Base-by-base conservation (phyloP, 306 rosid species). In the Sindora glabra region DNA sequence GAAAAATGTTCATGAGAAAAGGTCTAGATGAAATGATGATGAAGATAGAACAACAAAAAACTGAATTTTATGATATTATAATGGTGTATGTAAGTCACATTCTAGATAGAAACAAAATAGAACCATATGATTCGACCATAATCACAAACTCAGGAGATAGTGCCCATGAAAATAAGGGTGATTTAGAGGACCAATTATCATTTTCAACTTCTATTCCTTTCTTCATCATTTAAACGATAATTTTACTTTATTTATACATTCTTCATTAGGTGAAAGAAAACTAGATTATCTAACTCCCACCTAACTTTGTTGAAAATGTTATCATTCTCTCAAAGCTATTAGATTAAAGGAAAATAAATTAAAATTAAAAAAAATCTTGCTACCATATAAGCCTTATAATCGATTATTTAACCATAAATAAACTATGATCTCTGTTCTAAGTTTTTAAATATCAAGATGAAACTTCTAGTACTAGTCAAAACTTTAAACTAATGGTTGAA, bases 401-500 rank as follows among this genome's bases (percentile, higher is more conserved):
- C n/a, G n/a, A n/a, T n/a, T n/a, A n/a, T n/a, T n/a, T n/a, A n/a
- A n/a, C n/a, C n/a, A n/a, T n/a, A n/a, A n/a, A n/a, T n/a, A n/a
- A n/a, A n/a, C n/a, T n/a, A n/a, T n/a, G n/a, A n/a, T n/a, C n/a
- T n/a, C n/a, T n/a, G n/a, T n/a, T n/a, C n/a, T n/a, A n/a, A n/a
- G n/a, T 76, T 77, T 48, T 53, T 72, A 84, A 94, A 59, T 76
- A 82, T 65, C 95, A 75, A 73, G 74, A 70, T 40, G 97, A 86
- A 58, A 57, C 64, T 39, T 73, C 81, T 75, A 33, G 82, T 42
- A 39, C 39, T 73, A 69, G 70, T 67, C 87, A 64, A 57, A 76
- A 74, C 78, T 58, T 79, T 27, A 55, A 62, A 71, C 67, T 73
- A 53, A 61, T 55, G 23, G 73, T 42, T 69, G 91, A 84, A 79